Evolutionary conservation across 2,329 filamentous ascomycete species (phyloP), one percentile per base, ranked within the genome.

Genomic region (Clonostachys solani): DNA sequence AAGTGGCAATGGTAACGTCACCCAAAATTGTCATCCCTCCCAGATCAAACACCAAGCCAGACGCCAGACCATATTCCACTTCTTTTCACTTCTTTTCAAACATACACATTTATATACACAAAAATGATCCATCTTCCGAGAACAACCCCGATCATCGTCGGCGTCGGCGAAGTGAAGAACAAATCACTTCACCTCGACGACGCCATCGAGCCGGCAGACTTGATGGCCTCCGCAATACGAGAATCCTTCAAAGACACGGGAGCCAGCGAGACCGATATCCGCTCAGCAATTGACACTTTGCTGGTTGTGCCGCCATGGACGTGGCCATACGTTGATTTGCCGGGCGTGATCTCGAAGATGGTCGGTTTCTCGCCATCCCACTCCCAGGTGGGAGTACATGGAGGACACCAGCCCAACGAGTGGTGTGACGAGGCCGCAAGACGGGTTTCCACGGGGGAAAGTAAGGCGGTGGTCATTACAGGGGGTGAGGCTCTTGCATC

Each of bases 401-500:
- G 81, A 1, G 84, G 84, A 1, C 80, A 86, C 52, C 75, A 82
- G 33, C 83, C 84, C 0, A 82, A 73, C 0, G 73, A 75, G 49
- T 58, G 86, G 10, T 71, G 86, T n/a, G 83, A 87, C 50, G 77
- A 83, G 46, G 82, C 82, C 0, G 81, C 82, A 2, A 66, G 76
- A 16, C 68, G 80, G 29, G 73, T 87, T 13, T 68, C 79, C 0
- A 62, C 58, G 18, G 74, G 80, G 2, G 65, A 82, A 46, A 73
- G 62, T 10, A 80, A 71, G 15, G 70, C 86, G 6, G 80, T 80
- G 0, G 60, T 87, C 36, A 60, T 87, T 1, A 76, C 78, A 2
- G 84, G 84, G 3, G 84, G 81, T 10, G 84, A 87, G 58, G 81
- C 84, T 12, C 60, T 87, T 49, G 83, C 81, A 46, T 83, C 74